Evolutionary conservation across 495 filamentous ascomycete species (phyloP).

Genomic region (Podospora didyma): DNA sequence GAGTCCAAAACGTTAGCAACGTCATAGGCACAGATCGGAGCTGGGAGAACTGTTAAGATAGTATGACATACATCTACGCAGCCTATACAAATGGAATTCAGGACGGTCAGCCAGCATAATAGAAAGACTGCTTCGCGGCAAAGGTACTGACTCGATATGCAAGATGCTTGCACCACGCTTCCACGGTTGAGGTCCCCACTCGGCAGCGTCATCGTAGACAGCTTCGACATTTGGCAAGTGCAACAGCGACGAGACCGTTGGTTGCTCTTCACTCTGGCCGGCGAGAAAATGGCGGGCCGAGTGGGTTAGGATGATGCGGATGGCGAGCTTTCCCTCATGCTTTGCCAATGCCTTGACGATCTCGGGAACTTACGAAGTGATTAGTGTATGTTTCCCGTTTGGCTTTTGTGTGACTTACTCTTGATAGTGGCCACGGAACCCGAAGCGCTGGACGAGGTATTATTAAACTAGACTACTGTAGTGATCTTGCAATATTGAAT

Average conservation of each 20-base stretch:
- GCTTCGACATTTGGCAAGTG: constrained; percentile 58
- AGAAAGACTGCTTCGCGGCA: background rate
- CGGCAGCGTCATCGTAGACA: constrained; percentile 73
- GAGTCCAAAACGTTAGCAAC: background rate
- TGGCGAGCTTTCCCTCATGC: constrained; percentile 57
- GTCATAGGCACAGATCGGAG: too few species aligned
- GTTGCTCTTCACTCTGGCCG: constrained; percentile 68
- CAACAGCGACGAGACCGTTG: constrained; percentile 49
- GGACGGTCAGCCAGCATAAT: background rate
- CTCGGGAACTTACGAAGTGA: constrained; percentile 51
- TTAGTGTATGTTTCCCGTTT: background rate
- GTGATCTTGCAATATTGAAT: background rate
- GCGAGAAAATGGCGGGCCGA: constrained; percentile 67
- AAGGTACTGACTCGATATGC: constrained; percentile 75
- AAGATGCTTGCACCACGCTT: constrained; percentile 62
- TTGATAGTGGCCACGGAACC: constrained; percentile 83
- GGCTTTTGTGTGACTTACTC: constrained; percentile 8
- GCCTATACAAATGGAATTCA: constrained; percentile 1
- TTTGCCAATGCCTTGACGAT: constrained; percentile 58
- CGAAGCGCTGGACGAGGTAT: constrained; percentile 27
- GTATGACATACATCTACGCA: constrained; percentile 19
- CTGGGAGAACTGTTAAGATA: too few species aligned
- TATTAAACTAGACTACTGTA: constrained; percentile 31
- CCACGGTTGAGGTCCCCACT: constrained; percentile 72
- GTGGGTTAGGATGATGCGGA: constrained; percentile 73